These are phyloP conservation scores for Pycnococcus provasolii DNA, from an alignment of 139 green algal species.

Conservation along the genomic window DNA sequence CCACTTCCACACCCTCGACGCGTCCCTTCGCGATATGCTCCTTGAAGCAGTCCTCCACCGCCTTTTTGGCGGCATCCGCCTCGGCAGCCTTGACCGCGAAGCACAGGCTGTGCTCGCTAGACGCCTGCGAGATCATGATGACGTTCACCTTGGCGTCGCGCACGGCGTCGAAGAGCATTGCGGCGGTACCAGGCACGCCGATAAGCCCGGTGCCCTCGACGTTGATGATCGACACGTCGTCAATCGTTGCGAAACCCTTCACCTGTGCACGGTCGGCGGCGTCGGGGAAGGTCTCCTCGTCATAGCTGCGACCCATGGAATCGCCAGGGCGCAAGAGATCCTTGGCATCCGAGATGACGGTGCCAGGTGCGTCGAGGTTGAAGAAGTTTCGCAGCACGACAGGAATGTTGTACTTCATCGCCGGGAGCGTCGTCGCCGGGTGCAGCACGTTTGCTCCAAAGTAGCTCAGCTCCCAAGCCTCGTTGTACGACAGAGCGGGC, in stretches of 20 bases:
- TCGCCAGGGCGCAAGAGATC: neutral
- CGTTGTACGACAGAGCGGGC: slow-evolving; percentile 71
- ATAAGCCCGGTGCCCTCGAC: slow-evolving; percentile 94
- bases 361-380: slow-evolving; percentile 60
- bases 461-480: slow-evolving; percentile 96
- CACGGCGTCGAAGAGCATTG: slow-evolving; percentile 72
- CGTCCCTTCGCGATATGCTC: slow-evolving; percentile 16
- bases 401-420: slow-evolving; percentile 87
- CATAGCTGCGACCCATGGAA: neutral
- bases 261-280: slow-evolving; percentile 27
- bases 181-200: slow-evolving; percentile 84
- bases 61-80: slow-evolving; percentile 5
- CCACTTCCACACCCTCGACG: slow-evolving; percentile 12
- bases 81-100: slow-evolving; percentile 75
- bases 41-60: slow-evolving; percentile 13
- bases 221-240: slow-evolving; percentile 83
- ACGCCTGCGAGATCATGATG: slow-evolving; percentile 95
- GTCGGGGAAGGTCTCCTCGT: neutral
- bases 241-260: slow-evolving; percentile 97
- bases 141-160: slow-evolving; percentile 83
- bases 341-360: slow-evolving; percentile 20
- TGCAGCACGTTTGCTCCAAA: slow-evolving; percentile 98
- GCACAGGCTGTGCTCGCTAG: slow-evolving; percentile 90
- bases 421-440: slow-evolving; percentile 86
- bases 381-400: slow-evolving; percentile 96